Percentiles rank a stretch among this genome's conserved stretches.
phyloP scores from a whole-genome alignment of 139 green algal genomes.

The Diplosphaera chodatii region DNA sequence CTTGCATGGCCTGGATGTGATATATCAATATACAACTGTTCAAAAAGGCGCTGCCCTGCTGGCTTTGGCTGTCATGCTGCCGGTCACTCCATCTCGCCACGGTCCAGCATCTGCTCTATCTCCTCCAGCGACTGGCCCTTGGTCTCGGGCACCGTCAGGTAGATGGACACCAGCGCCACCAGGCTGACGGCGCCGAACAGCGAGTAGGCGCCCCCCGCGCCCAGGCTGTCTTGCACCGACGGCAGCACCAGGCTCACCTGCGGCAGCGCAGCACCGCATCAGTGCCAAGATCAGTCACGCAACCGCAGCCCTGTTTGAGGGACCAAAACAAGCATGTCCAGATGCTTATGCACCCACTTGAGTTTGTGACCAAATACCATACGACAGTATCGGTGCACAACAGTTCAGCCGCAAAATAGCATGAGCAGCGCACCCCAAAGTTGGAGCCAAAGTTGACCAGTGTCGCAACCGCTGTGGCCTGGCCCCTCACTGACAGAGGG shows the following conservation, averaged over 20 bases:
- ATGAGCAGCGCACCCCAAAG: conserved; percentile 61
- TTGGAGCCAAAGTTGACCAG: conserved; percentile 89
- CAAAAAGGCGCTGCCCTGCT: too few relatives aligned
- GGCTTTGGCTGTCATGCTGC: too few relatives aligned
- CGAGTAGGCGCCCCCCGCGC: conserved; percentile 62
- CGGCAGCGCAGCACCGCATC: background rate
- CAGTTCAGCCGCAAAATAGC: too few relatives aligned
- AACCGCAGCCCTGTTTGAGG: too few relatives aligned
- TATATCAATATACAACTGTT: too few relatives aligned
- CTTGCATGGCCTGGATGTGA: too few relatives aligned
- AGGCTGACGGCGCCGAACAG: conserved; percentile 69
- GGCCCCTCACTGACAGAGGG: conserved; percentile 62
- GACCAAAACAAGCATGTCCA: background rate
- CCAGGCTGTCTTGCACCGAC: conserved; percentile 54
- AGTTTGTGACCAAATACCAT: too few relatives aligned
- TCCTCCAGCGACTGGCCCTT: conserved; percentile 90
- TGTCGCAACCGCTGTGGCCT: conserved; percentile 76
- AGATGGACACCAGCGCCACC: conserved; percentile 58
- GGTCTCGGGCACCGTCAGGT: conserved; percentile 80
- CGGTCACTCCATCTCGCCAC: background rate
- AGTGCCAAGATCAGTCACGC: background rate
- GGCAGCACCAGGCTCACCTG: conserved; percentile 53
- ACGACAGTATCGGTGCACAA: too few relatives aligned
- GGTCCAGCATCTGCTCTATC: conserved; percentile 64
- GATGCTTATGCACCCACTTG: conserved; percentile 15